phyloP scores from a whole-genome alignment of 495 filamentous ascomycete genomes.

The Glarea lozoyensis region DNA sequence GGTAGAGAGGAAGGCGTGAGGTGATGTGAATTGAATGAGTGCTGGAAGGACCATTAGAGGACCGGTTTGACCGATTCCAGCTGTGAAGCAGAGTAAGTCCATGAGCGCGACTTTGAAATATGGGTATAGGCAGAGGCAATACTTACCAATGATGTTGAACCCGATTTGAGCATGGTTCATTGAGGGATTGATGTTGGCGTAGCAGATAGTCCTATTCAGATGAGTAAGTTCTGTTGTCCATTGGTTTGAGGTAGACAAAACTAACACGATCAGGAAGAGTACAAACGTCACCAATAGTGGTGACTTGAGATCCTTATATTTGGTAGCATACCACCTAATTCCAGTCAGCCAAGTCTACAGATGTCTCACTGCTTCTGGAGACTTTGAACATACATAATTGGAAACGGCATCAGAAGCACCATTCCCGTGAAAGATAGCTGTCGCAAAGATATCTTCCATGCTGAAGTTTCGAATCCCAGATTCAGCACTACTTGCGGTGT shows the following conservation, averaged over 20 bases:
- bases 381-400: slow-evolving; percentile 26
- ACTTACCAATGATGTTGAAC: slow-evolving; percentile 32
- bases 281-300: slow-evolving; percentile 39
- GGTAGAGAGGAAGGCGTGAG: slow-evolving; percentile 44
- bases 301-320: slow-evolving; percentile 39
- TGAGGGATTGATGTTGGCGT: slow-evolving; percentile 35
- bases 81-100: slow-evolving; percentile 6
- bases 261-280: slow-evolving; percentile 38
- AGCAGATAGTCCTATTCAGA: slow-evolving; percentile 30
- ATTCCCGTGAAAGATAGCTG: slow-evolving; percentile 36
- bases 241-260: neutral
- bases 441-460: slow-evolving; percentile 37
- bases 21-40: slow-evolving; percentile 43
- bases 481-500: slow-evolving; percentile 44
- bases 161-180: slow-evolving; percentile 39
- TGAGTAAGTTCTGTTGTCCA: slow-evolving; percentile 7
- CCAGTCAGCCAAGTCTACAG: neutral
- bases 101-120: neutral
- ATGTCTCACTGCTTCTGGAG: too few relatives aligned
- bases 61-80: slow-evolving; percentile 38
- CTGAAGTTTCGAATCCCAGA: slow-evolving; percentile 39
- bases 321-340: slow-evolving; percentile 31
- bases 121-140: too few relatives aligned
- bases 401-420: slow-evolving; percentile 28
- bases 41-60: slow-evolving; percentile 42